Base-by-base conservation (phyloP, 495 filamentous ascomycete genomes). In the Platismatia glauca region DNA sequence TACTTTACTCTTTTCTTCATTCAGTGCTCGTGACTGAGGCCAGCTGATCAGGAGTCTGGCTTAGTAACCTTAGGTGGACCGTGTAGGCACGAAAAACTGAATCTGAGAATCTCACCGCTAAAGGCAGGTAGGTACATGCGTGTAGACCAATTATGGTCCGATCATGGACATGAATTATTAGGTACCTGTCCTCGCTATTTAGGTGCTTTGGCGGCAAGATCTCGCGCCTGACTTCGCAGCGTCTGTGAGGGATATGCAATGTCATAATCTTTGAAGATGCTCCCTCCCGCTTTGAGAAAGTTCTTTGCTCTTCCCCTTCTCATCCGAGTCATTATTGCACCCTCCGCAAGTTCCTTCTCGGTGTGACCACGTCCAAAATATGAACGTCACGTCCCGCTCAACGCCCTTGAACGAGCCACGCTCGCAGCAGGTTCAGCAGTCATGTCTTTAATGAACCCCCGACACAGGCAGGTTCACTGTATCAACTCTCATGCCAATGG, bases 341-440 rank as follows among this genome's bases (percentile, higher is more conserved):
- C 18, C 33, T 67, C 31, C 35, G 37, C 70, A 44, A 73, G 80
- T 48, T 62, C 74, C 18, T 95, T 94, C 79, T 91, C 90, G 41
- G 80, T 87, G 61, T 82, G 92, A 18, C 93, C 92, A 38, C 58
- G 71, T 38, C 88, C 89, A 39, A 89, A 86, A 66, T 98, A 98
- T 79, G 85, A 89, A 0, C 89, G 89, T 70, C 95, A 99, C 82
- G 82, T 97, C 29, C 95, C 95, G 29, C 87, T 97, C 63, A 93
- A 86, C 16, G 74, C 73, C 15, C 64, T 90, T 55, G 93, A 97
- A 75, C 84, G 86, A 55, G 82, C 81, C 62, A 85, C 84, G 29
- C 81, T 98, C 1, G 89, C 92, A 18, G 70, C 93, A 58, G 91
- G 92, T 29, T 94, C 90, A 18, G 92, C 91, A 34, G 69, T 97